A percentile compares a stretch with the other conserved stretches of the same genome.
Conservation (phyloP, 495 filamentous ascomycete species). For the Margaritispora aquatica region DNA sequence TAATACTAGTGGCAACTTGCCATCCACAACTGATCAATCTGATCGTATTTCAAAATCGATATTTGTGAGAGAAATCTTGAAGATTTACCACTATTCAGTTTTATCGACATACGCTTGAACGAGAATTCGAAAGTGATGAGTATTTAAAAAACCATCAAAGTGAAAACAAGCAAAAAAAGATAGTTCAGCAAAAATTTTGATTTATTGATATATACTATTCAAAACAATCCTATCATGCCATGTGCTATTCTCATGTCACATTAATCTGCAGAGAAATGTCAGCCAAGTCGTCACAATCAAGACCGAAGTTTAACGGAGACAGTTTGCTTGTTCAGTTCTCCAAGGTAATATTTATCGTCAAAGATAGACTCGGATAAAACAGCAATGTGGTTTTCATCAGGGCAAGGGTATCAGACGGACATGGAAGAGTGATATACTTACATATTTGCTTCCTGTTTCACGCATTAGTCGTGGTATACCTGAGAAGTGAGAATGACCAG, state of each 20-base stretch:
- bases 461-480: constrained; percentile 10
- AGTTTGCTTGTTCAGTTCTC: constrained; percentile 72
- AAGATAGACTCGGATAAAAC: constrained; percentile 65
- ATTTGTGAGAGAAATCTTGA: no score
- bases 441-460: background rate
- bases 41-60: background rate
- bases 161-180: no score
- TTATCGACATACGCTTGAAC: no score
- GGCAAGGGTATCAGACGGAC: constrained; percentile 19
- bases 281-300: no score
- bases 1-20: background rate
- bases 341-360: constrained; percentile 83
- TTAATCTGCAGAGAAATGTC: no score
- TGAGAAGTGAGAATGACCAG: constrained; percentile 4
- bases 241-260: no score
- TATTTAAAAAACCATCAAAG: no score
- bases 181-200: no score
- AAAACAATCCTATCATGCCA: background rate
- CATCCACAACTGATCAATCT: background rate
- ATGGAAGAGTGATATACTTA: constrained; percentile 9
- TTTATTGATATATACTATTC: background rate
- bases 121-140: no score
- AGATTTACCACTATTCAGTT: no score
- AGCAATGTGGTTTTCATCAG: constrained; percentile 74
- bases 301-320: background rate